Evolutionary conservation across 352 stramenopile species (phyloP).

Genomic region (Elongisporangium anandrum): DNA sequence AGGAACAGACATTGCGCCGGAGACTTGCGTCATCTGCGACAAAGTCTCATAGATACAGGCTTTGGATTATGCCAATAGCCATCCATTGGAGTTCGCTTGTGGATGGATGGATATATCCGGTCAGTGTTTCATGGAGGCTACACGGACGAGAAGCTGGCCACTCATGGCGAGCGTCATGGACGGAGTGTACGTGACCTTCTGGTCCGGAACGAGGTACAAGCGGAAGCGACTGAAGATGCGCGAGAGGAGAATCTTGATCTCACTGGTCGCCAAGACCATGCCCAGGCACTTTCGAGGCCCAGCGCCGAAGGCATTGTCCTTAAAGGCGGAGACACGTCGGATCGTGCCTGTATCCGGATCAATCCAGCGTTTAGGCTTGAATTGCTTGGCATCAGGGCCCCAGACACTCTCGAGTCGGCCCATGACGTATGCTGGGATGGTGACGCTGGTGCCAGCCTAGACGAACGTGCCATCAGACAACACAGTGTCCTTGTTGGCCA

Average conservation of each 20-base stretch:
- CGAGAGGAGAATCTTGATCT: slow-evolving; percentile 24
- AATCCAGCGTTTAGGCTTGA: slow-evolving; percentile 44
- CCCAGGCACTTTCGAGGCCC: slow-evolving; percentile 30
- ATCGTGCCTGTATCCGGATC: slow-evolving; percentile 10
- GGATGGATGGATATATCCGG: too few species aligned
- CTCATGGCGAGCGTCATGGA: slow-evolving; percentile 33
- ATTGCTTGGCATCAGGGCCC: slow-evolving; percentile 34
- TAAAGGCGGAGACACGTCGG: slow-evolving; percentile 23
- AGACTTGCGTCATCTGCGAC: too few species aligned
- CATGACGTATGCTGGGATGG: slow-evolving; percentile 33
- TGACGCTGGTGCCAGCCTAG: slow-evolving; percentile 19
- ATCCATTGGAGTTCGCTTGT: too few species aligned
- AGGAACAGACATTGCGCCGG: too few species aligned
- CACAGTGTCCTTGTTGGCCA: slow-evolving; percentile 35
- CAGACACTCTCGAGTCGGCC: slow-evolving; percentile 38
- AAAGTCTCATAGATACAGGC: too few species aligned
- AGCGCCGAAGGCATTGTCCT: slow-evolving; percentile 34
- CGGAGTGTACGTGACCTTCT: slow-evolving; percentile 23
- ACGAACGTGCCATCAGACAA: slow-evolving; percentile 61
- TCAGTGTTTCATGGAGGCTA: background rate
- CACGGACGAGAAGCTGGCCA: slow-evolving; percentile 24
- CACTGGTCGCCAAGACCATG: slow-evolving; percentile 26
- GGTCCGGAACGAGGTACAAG: slow-evolving; percentile 16
- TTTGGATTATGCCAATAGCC: too few species aligned
- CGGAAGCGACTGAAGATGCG: slow-evolving; percentile 26